phyloP scores from a whole-genome alignment of 306 rosid species.

The Potentilla sterilis region DNA sequence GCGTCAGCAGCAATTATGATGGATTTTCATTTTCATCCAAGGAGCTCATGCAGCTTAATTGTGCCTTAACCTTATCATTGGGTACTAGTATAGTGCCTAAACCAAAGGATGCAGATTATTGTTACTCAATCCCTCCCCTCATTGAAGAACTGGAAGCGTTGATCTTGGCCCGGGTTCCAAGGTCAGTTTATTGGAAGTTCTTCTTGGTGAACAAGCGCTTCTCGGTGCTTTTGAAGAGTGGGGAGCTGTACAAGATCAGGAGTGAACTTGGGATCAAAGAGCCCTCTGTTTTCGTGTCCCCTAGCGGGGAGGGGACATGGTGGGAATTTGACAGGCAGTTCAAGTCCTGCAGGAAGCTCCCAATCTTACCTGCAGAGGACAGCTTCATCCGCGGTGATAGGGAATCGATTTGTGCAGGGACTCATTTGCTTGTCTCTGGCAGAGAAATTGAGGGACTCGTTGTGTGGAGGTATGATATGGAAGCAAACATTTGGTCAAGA shows the following conservation, averaged over 20 bases:
- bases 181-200: slow-evolving; percentile 63
- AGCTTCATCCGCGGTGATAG: slow-evolving; percentile 53
- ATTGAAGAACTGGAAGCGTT: slow-evolving; percentile 65
- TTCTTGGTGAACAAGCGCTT: slow-evolving; percentile 56
- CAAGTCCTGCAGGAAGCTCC: slow-evolving; percentile 52
- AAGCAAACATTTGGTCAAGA: slow-evolving; percentile 51
- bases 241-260: slow-evolving; percentile 64
- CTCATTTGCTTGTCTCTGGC: slow-evolving; percentile 72
- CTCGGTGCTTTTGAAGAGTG: slow-evolving; percentile 41
- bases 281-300: slow-evolving; percentile 68
- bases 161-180: slow-evolving; percentile 67
- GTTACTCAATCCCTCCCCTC: slow-evolving; percentile 45
- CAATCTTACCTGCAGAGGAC: slow-evolving; percentile 51
- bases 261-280: slow-evolving; percentile 53
- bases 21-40: not conserved
- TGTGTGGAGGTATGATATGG: slow-evolving; percentile 58
- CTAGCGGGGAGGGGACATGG: slow-evolving; percentile 67
- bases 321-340: slow-evolving; percentile 61
- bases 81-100: not conserved
- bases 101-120: slow-evolving; percentile 94
- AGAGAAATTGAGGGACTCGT: slow-evolving; percentile 53
- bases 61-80: slow-evolving; percentile 7
- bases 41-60: not conserved
- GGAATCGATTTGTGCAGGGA: slow-evolving; percentile 76
- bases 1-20: not conserved